Evolutionary conservation across 108 stramenopile species (phyloP), one percentile per base, ranked within the genome.

Genomic region (Cylindrotheca fusiformis): DNA sequence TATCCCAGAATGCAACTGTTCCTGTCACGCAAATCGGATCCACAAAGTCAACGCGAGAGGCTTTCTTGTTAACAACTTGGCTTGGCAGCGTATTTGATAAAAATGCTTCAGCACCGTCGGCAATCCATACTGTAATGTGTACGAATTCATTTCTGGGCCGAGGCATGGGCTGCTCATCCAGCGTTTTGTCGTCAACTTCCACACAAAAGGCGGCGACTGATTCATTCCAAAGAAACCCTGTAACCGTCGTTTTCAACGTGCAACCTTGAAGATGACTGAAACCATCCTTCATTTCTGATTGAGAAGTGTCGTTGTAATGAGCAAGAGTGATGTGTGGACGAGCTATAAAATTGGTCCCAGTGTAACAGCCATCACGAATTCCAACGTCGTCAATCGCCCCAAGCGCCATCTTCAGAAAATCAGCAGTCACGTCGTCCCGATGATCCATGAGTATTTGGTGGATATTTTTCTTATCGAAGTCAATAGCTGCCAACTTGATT

Each of bases 111-210:
- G 61, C 63, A 36, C 58, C 72, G 26, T 68, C 52, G 17, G 60
- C 81, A 62, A 63, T 63, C 88, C 88, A 93, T 14, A 93, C 52
- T 47, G 92, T 93, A 12, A 93, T 66, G 63, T 93, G 92, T 21
- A 72, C 57, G 54, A 86, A 93, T 2, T 68, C n/a, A 65, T 93
- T 93, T 14, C 57, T 41, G 3, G 68, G 69, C 20, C 50, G 27
- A 3, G 87, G 87, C 17, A 87, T 32, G 6, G 50, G 12, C 30
- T 32, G 26, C 14, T 48, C 67, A 10, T 58, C 51, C 17, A n/a
- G 44, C 5, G 63, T 55, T 19, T 44, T 61, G 17, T 50, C 32
- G 12, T 78, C 60, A 32, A 93, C 44, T 4, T 55, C 48, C 1
- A 89, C 77, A 21, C 66, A 65, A 14, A 93, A 45, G 14, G 92